Percentiles rank a stretch among this genome's conserved stretches.
Evolutionary conservation across 2,329 filamentous ascomycete genomes (phyloP).

Genomic region (Aureobasidium leucospermi): DNA sequence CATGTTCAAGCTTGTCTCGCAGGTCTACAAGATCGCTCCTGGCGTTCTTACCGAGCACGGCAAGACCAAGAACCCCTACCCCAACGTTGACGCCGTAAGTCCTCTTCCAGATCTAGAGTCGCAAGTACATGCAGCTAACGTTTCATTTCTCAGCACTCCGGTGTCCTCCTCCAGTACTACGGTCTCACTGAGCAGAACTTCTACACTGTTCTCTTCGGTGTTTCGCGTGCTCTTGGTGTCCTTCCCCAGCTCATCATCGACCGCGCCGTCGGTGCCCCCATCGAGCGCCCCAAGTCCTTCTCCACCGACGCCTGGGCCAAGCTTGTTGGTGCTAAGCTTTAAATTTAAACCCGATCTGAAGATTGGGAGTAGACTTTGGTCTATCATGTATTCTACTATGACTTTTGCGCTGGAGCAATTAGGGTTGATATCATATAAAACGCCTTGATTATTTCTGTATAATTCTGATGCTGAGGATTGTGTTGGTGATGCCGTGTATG

Average conservation of each 20-base stretch:
- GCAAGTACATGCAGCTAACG: constrained; percentile 11
- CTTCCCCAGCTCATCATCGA: constrained; percentile 99
- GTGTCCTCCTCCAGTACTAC: constrained; percentile 99
- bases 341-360: constrained; percentile 35
- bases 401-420: constrained; percentile 14
- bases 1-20: constrained; percentile 99
- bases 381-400: constrained; percentile 13
- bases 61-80: constrained; percentile 99
- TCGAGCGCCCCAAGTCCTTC: constrained; percentile 99
- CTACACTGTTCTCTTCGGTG: constrained; percentile 99
- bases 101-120: background rate
- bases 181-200: constrained; percentile 97
- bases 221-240: constrained; percentile 95
- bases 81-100: constrained; percentile 82
- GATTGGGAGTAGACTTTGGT: background rate
- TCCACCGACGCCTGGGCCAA: constrained; percentile 95
- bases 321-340: constrained; percentile 84
- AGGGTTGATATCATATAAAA: constrained; percentile 13
- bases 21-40: constrained; percentile 99
- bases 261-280: constrained; percentile 91
- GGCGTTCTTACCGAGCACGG: constrained; percentile 97
- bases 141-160: constrained; percentile 59
- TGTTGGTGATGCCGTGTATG: background rate
- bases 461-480: background rate
- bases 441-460: constrained; percentile 7